Percentiles rank a stretch among this genome's conserved stretches.
Conservation (phyloP, 305 asterid genomes). For the Nicotiana rustica region DNA sequence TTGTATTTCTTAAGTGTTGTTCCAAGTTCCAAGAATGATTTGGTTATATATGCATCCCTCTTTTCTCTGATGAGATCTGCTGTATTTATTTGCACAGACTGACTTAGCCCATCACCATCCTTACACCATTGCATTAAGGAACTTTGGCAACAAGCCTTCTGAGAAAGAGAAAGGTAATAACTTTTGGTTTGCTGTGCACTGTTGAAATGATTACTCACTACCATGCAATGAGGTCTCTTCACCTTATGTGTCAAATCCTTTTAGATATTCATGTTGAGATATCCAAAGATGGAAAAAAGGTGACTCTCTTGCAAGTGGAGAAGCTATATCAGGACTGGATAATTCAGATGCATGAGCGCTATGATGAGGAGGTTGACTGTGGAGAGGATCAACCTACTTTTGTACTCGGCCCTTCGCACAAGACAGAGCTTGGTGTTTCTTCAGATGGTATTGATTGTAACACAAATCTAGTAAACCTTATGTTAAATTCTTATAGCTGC, state of each 20-base stretch:
- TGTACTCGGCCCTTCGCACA: constrained; percentile 47
- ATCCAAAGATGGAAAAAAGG: constrained; percentile 53
- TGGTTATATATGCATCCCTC: constrained; percentile 6
- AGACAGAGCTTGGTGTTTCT: constrained; percentile 55
- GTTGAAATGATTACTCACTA: constrained; percentile 13
- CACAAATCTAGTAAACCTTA: neutral
- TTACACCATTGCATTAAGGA: constrained; percentile 66
- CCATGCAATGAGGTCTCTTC: neutral
- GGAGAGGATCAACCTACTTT: constrained; percentile 63
- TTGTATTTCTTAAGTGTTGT: neutral
- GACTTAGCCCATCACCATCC: constrained; percentile 76
- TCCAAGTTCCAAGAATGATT: neutral
- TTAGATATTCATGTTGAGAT: constrained; percentile 60
- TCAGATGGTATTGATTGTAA: constrained; percentile 55
- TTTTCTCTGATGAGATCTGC: constrained; percentile 31
- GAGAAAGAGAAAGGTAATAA: constrained; percentile 57
- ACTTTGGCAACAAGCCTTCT: constrained; percentile 57
- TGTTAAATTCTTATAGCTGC: neutral
- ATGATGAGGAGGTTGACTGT: constrained; percentile 61
- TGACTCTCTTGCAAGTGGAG: constrained; percentile 59
- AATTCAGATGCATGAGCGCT: constrained; percentile 62
- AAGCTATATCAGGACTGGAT: constrained; percentile 69
- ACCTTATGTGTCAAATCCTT: constrained; percentile 27
- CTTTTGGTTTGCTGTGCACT: neutral
- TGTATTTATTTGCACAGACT: constrained; percentile 52